Evolutionary conservation across 768 basidiomycete species (phyloP), one percentile per base, ranked within the genome.

Genomic region (Lentinula detonsa): DNA sequence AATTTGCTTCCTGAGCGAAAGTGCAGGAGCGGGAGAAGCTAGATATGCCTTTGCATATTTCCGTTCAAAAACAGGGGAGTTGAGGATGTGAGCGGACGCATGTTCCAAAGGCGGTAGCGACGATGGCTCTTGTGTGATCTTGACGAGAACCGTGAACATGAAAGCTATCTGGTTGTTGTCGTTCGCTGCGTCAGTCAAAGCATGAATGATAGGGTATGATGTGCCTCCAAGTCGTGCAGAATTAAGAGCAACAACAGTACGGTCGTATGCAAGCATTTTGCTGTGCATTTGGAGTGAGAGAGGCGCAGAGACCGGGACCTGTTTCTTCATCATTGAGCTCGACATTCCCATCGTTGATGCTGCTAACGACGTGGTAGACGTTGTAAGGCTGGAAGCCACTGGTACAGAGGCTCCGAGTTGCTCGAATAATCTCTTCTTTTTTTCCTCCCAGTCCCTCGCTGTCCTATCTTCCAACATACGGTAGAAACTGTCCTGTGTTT

Each of bases 191-290:
- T 89, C 81, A 48, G 85, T 81, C 46, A 93, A 78, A 1, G 85
- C 75, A 65, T 92, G 88, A 7, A 93, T 74, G 62, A 94, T 79
- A 5, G 91, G 90, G 71, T 81, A 93, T 1, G 87, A 91, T 5
- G 79, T 85, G 16, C 85, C 88, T 2, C 86, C 83, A 16, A 88
- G 74, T 46, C 94, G 78, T 0, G 90, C 83, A 42, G 78, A 73
- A 75, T 97, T 95, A 55, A 98, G 76, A 23, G 91, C 85, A 6
- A 82, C 77, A 46, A 98, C 77, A 35, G 91, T 87, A 52, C 85
- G 85, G 76, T 95, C 91, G 71, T 98, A 99, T 11, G 86, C 87
- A 90, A 98, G 93, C 95, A 98, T 95, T 74, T 91, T 92, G 73
- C 82, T 86, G 72, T 95, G 94, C 88, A 90, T 90, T 69, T 92